Percentiles rank a stretch among this genome's conserved stretches.
Evolutionary conservation across 2,329 filamentous ascomycete genomes (phyloP).

Genomic region (Rasamsonia emersonii): DNA sequence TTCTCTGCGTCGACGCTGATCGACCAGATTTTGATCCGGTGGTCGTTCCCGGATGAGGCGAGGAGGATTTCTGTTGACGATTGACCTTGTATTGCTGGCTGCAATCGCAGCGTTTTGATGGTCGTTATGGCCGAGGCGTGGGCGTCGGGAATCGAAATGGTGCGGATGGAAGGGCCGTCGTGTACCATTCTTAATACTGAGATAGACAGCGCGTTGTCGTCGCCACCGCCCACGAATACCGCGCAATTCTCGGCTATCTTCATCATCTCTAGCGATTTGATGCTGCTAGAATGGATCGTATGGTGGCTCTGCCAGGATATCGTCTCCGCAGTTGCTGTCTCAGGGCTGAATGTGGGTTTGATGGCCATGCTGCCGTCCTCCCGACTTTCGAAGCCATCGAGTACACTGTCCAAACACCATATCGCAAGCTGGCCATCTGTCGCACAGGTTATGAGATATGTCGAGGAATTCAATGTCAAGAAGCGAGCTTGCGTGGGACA

Average conservation of each 20-base stretch:
- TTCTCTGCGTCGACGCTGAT: conserved; percentile 21
- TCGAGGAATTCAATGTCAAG: conserved; percentile 35
- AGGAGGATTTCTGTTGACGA: conserved; percentile 14
- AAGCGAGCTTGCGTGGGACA: conserved; percentile 61
- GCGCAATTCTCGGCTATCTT: conserved; percentile 24
- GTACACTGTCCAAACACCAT: conserved; percentile 41
- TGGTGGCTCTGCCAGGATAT: conserved; percentile 27
- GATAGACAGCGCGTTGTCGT: conserved; percentile 72
- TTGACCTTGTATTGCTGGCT: conserved; percentile 2
- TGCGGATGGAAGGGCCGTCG: conserved; percentile 15
- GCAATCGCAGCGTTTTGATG: conserved; percentile 22
- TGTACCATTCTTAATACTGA: conserved; percentile 31
- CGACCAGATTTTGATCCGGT: conserved; percentile 38
- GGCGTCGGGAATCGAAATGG: conserved; percentile 31
- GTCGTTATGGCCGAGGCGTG: conserved; percentile 38
- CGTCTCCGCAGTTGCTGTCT: conserved; percentile 13
- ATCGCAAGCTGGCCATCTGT: conserved; percentile 71
- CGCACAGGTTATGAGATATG: conserved; percentile 51
- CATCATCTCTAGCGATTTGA: conserved; percentile 50
- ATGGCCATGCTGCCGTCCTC: conserved; percentile 11
- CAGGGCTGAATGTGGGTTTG: conserved; percentile 17
- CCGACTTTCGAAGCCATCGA: conserved; percentile 22
- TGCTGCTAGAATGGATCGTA: conserved; percentile 67
- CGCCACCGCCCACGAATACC: conserved; percentile 67
- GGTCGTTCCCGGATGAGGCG: conserved; percentile 38